Evolutionary conservation across 2,329 filamentous ascomycete genomes (phyloP), one percentile per base, ranked within the genome.

Genomic region (Fusarium lyarnte): DNA sequence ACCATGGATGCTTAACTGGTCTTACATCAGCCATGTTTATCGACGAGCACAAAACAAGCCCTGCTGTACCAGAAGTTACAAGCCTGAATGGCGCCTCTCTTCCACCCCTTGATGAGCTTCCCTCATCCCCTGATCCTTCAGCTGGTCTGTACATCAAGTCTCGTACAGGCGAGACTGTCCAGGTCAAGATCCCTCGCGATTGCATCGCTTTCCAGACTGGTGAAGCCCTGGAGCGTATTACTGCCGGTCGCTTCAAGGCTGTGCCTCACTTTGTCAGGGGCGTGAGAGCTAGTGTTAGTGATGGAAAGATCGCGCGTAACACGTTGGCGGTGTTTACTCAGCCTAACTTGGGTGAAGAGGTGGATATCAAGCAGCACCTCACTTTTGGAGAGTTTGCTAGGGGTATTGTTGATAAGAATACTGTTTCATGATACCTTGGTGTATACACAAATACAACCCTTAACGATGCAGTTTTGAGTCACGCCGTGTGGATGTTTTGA

Each of bases 281-380:
- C 0, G 91, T 92, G 8, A 87, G 88, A 72, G 85, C 88, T 2
- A 87, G 86, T 47, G 83, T 81, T 41, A 81, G 86, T 63, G 84
- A 82, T 19, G 85, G 84, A 4, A 84, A 84, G 33, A 87, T 95
- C 66, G 93, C 92, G 33, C 85, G 92, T 66, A 98, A 98, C 83
- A 99, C 96, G 14, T 83, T 99, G 74, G 96, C 96, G 2, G 94
- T 98, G 14, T 99, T 98, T 79, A 99, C 95, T 65, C 96, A 99
- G 87, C 96, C 96, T 29, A 97, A 98, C 84, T 82, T 98, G 67
- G 93, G 89, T 76, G 93, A 95, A 75, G 88, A 90, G 82, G 92
- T 95, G 19, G 93, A 95, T 78, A 87, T 89, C 64, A 85, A 88
- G 79, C 86, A 89, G 76, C 87, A 88, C 41, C 85, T 90, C 63